Evolutionary conservation across 2,329 filamentous ascomycete species (phyloP).

Genomic region (Decorospora gaudefroyi): DNA sequence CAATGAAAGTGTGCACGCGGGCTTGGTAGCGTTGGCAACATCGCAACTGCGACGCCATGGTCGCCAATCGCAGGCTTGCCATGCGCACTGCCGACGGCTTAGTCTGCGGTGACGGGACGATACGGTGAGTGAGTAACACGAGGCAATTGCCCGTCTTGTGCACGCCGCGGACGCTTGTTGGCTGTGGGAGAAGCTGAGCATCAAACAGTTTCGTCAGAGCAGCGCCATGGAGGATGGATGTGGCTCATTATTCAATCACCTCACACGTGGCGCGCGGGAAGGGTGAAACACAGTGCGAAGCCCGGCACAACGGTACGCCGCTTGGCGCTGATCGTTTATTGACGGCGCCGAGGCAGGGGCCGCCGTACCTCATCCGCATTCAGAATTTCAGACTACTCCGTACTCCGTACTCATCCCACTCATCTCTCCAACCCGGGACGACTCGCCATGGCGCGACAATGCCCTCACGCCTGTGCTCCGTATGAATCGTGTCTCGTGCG

Average conservation of each 20-base stretch:
- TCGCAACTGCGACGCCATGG: conserved; percentile 4
- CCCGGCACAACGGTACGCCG: conserved; percentile 34
- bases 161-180: conserved; percentile 7
- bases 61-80: conserved; percentile 2
- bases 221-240: conserved; percentile 27
- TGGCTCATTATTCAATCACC: conserved; percentile 7
- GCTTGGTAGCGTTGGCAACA: conserved; percentile 10
- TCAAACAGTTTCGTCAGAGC: conserved; percentile 16
- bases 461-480: conserved; percentile 5
- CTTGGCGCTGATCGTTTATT: conserved; percentile 28
- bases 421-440: not conserved
- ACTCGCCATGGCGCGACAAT: conserved; percentile 10
- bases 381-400: conserved; percentile 5
- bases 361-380: too few species aligned
- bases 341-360: conserved; percentile 27
- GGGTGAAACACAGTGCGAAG: conserved; percentile 35
- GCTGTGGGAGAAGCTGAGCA: conserved; percentile 19
- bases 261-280: conserved; percentile 36
- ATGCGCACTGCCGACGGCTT: conserved; percentile 14
- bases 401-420: conserved; percentile 1
- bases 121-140: conserved; percentile 17
- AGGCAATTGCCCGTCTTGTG: conserved; percentile 10
- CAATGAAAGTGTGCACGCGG: conserved; percentile 16
- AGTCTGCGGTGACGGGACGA: conserved; percentile 4
- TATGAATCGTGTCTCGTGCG: conserved; percentile 10